These are phyloP conservation scores for Magnolia officinalis DNA, from an alignment of 164 flowering plant species.

Conservation along the genomic window DNA sequence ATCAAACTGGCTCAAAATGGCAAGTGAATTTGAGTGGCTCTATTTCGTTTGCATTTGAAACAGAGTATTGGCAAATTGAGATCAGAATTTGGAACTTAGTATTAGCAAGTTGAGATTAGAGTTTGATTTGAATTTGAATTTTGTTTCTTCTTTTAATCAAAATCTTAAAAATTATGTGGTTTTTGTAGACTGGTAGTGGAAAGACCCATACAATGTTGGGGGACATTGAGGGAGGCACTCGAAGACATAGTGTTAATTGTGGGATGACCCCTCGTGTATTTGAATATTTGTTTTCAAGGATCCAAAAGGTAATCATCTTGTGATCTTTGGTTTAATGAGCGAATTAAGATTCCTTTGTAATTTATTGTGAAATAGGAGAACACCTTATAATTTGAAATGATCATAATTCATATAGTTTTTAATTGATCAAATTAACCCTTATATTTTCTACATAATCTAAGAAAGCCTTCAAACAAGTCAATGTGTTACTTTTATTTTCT, in stretches of 20 bases:
- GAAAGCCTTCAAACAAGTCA: background rate
- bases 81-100: background rate
- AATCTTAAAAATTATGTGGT: background rate
- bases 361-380: background rate
- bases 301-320: conserved; percentile 67
- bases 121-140: background rate
- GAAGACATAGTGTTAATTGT: conserved; percentile 87
- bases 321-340: background rate
- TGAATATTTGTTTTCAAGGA: conserved; percentile 80
- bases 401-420: background rate
- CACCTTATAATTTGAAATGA: background rate
- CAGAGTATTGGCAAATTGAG: background rate
- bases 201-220: conserved; percentile 99
- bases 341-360: background rate
- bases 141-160: background rate
- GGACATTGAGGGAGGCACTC: conserved; percentile 88
- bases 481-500: background rate
- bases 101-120: background rate
- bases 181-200: conserved; percentile 92
- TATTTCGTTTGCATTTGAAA: background rate
- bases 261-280: conserved; percentile 99
- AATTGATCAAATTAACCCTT: background rate
- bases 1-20: no score
- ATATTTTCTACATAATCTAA: background rate
- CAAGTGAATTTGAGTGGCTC: no score